Conservation (phyloP, 1,139 yeast genomes). For the Suhomyces bolitotheri region DNA sequence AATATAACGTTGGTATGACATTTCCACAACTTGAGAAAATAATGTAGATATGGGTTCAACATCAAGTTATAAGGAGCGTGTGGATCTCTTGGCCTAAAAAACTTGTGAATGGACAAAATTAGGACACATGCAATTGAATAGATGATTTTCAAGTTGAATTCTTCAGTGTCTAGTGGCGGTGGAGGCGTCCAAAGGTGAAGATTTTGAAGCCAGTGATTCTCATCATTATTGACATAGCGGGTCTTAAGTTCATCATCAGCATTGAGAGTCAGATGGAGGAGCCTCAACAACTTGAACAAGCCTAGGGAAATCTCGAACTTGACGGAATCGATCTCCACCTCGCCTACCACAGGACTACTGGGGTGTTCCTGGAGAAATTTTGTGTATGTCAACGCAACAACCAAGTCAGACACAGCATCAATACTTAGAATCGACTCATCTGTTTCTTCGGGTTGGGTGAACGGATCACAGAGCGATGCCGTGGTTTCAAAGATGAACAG, state of each 20-base stretch:
- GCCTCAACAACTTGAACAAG: slow-evolving; percentile 45
- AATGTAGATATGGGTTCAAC: slow-evolving; percentile 60
- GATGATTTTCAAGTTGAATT: slow-evolving; percentile 39
- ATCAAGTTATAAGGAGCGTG: slow-evolving; percentile 37
- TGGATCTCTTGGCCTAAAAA: slow-evolving; percentile 34
- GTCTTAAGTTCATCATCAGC: slow-evolving; percentile 50
- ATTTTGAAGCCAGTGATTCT: slow-evolving; percentile 41
- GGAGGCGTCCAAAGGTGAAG: slow-evolving; percentile 56
- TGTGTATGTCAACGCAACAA: slow-evolving; percentile 42
- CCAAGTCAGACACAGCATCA: slow-evolving; percentile 52
- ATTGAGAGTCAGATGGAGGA: slow-evolving; percentile 41
- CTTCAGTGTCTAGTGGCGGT: slow-evolving; percentile 30
- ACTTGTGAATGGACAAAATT: slow-evolving; percentile 51
- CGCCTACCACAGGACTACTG: slow-evolving; percentile 9
- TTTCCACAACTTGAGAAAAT: slow-evolving; percentile 62
- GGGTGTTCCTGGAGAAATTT: slow-evolving; percentile 14
- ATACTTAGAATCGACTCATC: slow-evolving; percentile 53
- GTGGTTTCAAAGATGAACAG: slow-evolving; percentile 29
- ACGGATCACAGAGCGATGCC: slow-evolving; percentile 59
- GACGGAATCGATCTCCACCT: slow-evolving; percentile 23
- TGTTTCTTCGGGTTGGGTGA: slow-evolving; percentile 68
- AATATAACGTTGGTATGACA: slow-evolving; percentile 57
- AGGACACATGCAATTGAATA: slow-evolving; percentile 56
- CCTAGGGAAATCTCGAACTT: slow-evolving; percentile 39
- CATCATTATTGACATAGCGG: slow-evolving; percentile 46